phyloP scores from a whole-genome alignment of 805 yeast genomes.

The Starmerella bombi region DNA sequence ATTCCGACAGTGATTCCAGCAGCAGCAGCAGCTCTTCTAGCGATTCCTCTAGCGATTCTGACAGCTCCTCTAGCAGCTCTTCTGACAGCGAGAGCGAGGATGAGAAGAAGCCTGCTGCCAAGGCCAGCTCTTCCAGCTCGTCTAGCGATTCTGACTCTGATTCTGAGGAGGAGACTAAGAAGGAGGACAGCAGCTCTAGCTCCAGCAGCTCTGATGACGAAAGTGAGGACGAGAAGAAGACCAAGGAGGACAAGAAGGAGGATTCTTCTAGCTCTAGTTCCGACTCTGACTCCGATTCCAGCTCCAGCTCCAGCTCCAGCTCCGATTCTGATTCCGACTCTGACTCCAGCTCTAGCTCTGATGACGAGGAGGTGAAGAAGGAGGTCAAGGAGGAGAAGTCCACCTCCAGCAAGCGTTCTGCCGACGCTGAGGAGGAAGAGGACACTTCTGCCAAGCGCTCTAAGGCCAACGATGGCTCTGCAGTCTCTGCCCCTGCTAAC shows the following conservation, averaged over 20 bases:
- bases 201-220: neutral
- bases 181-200: no score
- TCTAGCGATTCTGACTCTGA: neutral
- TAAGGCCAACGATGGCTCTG: constrained; percentile 20
- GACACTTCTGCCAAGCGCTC: constrained; percentile 33
- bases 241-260: constrained; percentile 13
- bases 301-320: constrained; percentile 21
- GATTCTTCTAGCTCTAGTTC: constrained; percentile 15
- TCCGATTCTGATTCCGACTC: constrained; percentile 23
- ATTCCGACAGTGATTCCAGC: constrained; percentile 21
- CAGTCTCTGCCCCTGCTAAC: constrained; percentile 27
- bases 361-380: constrained; percentile 20
- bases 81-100: neutral
- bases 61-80: neutral
- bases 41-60: neutral
- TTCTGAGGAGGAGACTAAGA: constrained; percentile 3
- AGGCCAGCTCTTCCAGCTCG: neutral
- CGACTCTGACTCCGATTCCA: constrained; percentile 20
- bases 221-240: constrained; percentile 8
- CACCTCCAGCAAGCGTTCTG: constrained; percentile 10
- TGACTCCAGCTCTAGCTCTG: constrained; percentile 20
- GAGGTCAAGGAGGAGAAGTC: constrained; percentile 22
- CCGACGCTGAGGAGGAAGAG: constrained; percentile 26
- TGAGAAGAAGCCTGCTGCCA: neutral
- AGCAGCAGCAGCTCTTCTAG: neutral